These are phyloP conservation scores for Biscutella laevigata DNA, from an alignment of 441 rosid genomes.

Conservation along the genomic window DNA sequence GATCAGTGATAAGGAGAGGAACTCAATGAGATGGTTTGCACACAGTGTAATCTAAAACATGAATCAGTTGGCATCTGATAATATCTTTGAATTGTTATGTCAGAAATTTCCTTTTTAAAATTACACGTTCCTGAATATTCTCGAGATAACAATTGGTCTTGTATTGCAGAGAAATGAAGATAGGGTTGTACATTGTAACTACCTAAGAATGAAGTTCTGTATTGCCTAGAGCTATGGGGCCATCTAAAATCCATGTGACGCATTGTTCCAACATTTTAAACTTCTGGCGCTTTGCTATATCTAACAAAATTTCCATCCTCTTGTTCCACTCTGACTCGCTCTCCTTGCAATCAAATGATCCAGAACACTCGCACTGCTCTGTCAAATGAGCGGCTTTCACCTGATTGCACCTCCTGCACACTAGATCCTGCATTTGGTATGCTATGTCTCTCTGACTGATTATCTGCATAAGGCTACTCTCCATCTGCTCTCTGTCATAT, in stretches of 20 bases:
- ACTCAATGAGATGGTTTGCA: constrained; percentile 51
- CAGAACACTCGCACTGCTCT: constrained; percentile 78
- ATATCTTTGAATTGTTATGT: too few species aligned
- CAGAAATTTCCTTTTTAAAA: too few species aligned
- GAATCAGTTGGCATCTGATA: constrained; percentile 67
- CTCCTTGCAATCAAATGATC: constrained; percentile 75
- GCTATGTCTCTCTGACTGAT: constrained; percentile 72
- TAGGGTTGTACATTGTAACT: too few species aligned
- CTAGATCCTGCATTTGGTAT: constrained; percentile 84
- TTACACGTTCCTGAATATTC: not conserved
- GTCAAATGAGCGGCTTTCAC: constrained; percentile 85
- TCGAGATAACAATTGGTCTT: too few species aligned
- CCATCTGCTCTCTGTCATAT: constrained; percentile 68
- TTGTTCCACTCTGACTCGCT: constrained; percentile 46
- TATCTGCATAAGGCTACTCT: constrained; percentile 77
- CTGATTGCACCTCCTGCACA: constrained; percentile 74
- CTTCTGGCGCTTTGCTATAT: constrained; percentile 58
- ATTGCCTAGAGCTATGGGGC: constrained; percentile 11
- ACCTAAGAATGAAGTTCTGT: not conserved
- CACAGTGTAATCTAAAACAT: constrained; percentile 58
- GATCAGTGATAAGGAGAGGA: constrained; percentile 65
- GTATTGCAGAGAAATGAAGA: too few species aligned
- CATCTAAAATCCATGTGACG: constrained; percentile 57
- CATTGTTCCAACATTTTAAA: constrained; percentile 60
- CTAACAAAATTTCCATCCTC: constrained; percentile 70